A percentile compares a stretch with the other conserved stretches of the same genome.
Evolutionary conservation across 768 basidiomycete genomes (phyloP).

Genomic region (Royoungia palumana): DNA sequence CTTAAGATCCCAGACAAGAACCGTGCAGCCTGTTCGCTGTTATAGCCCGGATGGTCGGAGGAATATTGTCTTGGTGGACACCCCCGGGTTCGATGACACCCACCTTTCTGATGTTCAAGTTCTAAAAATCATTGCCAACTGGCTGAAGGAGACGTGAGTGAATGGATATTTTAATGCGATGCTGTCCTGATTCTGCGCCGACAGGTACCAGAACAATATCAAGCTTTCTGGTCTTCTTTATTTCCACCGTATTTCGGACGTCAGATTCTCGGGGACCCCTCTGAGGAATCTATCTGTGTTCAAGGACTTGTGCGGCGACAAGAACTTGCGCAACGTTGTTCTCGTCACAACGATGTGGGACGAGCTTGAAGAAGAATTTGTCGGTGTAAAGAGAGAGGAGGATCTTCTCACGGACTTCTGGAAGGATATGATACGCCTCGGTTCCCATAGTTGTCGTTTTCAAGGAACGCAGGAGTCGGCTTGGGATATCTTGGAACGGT

Average conservation of each 20-base stretch:
- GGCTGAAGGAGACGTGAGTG: constrained; percentile 18
- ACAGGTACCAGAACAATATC: constrained; percentile 7
- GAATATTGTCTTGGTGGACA: constrained; percentile 15
- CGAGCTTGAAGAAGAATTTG: too few relatives aligned
- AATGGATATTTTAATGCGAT: not conserved
- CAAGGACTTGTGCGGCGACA: constrained; percentile 8
- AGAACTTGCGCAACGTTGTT: constrained; percentile 11
- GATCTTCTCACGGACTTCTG: too few relatives aligned
- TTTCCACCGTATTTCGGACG: constrained; percentile 14
- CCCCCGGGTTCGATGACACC: constrained; percentile 19
- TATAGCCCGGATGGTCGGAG: constrained; percentile 13
- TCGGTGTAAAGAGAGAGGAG: too few relatives aligned
- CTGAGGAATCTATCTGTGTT: constrained; percentile 10
- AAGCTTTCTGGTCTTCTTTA: constrained; percentile 15
- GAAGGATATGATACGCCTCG: constrained; percentile 2
- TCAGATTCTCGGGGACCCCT: constrained; percentile 10
- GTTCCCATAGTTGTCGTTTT: constrained; percentile 12
- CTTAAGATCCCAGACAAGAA: constrained; percentile 9
- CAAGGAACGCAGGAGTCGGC: constrained; percentile 9
- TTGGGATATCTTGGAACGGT: constrained; percentile 8
- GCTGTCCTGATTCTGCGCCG: not conserved
- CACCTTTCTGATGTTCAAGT: constrained; percentile 6
- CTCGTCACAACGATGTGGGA: constrained; percentile 24
- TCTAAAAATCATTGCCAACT: constrained; percentile 11
- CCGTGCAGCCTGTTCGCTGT: constrained; percentile 6